phyloP scores from a whole-genome alignment of 176 grass and related monocot genomes.

The Oryza nivara region DNA sequence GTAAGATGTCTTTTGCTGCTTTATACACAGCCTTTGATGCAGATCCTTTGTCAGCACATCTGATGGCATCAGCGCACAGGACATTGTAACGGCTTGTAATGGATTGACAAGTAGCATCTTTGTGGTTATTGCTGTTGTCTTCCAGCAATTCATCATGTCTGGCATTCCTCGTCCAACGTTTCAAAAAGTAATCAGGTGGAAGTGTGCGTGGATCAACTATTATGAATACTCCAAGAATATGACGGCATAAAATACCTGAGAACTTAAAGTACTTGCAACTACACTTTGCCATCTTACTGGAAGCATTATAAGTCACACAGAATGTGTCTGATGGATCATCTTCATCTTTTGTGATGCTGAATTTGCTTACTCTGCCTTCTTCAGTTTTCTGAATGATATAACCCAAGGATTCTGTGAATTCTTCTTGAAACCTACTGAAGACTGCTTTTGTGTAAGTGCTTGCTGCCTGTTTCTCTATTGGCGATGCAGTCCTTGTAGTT shows the following conservation, averaged over 20 bases:
- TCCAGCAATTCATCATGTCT: conserved; percentile 57
- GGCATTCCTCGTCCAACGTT: conserved; percentile 81
- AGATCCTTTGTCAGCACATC: conserved; percentile 73
- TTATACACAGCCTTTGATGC: conserved; percentile 62
- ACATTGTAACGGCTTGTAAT: conserved; percentile 59
- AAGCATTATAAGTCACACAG: conserved; percentile 73
- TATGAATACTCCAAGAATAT: conserved; percentile 86
- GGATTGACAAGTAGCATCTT: conserved; percentile 57
- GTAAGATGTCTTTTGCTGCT: conserved; percentile 80
- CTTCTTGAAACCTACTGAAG: conserved; percentile 88
- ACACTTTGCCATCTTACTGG: conserved; percentile 72
- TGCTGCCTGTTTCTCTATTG: conserved; percentile 95
- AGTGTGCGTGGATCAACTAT: conserved; percentile 72
- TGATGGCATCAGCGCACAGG: conserved; percentile 75
- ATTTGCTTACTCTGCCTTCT: conserved; percentile 67
- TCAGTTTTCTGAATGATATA: conserved; percentile 75
- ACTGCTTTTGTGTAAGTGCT: conserved; percentile 75
- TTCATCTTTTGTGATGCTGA: conserved; percentile 76
- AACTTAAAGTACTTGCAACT: conserved; percentile 88
- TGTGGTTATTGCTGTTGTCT: conserved; percentile 47
- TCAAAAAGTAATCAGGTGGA: conserved; percentile 70
- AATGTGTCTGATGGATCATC: conserved; percentile 79
- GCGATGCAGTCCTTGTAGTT: conserved; percentile 71
- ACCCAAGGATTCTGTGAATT: conserved; percentile 87
- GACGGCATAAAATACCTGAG: conserved; percentile 86